These are phyloP conservation scores for Yamadazyma olivae DNA, from an alignment of 805 yeast species.

Conservation along the genomic window DNA sequence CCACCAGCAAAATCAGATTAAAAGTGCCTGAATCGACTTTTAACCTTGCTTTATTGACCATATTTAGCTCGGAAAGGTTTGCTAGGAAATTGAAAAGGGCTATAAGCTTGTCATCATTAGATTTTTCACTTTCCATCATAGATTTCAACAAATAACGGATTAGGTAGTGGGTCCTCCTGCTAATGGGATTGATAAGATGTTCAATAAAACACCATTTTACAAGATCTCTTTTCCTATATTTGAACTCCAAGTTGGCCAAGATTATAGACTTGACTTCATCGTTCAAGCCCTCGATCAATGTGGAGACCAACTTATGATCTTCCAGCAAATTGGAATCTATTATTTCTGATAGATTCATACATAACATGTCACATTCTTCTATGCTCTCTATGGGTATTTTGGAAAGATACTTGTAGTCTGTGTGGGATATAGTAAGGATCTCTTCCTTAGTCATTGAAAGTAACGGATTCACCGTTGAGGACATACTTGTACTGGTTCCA, in stretches of 20 bases:
- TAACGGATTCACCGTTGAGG: constrained; percentile 24
- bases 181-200: constrained; percentile 8
- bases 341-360: constrained; percentile 26
- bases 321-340: constrained; percentile 25
- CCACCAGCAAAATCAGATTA: constrained; percentile 14
- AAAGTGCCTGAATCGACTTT: constrained; percentile 15
- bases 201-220: constrained; percentile 23
- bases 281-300: constrained; percentile 19
- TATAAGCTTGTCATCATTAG: constrained; percentile 12
- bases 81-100: constrained; percentile 24
- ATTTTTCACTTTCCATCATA: constrained; percentile 14
- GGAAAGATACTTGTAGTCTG: constrained; percentile 25
- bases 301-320: constrained; percentile 22
- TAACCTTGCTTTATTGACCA: constrained; percentile 21
- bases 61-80: constrained; percentile 20
- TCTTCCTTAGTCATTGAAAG: constrained; percentile 24
- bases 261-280: constrained; percentile 13
- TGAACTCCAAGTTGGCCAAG: constrained; percentile 12
- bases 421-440: constrained; percentile 17
- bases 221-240: constrained; percentile 6
- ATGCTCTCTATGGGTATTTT: constrained; percentile 19
- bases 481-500: too few species aligned
- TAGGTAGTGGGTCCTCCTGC: constrained; percentile 20
- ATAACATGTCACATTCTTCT: constrained; percentile 26
- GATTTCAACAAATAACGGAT: constrained; percentile 14